These are phyloP conservation scores for Withania somnifera DNA, from an alignment of 305 asterid species.

Conservation along the genomic window DNA sequence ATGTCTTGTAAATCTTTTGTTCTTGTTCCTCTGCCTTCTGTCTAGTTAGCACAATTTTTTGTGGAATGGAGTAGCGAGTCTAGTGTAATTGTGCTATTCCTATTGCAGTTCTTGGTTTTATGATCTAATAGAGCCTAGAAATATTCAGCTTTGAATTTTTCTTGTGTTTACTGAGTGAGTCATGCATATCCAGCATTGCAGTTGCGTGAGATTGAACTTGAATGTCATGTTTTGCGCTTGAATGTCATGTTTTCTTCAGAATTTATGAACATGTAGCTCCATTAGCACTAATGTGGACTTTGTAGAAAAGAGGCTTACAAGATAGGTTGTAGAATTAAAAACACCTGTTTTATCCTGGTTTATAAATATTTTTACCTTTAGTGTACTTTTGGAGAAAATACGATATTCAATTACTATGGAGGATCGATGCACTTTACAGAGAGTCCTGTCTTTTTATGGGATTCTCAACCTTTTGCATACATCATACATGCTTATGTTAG, in stretches of 20 bases:
- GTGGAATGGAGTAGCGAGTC: not conserved
- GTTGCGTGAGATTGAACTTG: not conserved
- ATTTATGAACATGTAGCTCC: not conserved
- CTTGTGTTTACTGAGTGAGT: not conserved
- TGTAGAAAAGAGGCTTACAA: not conserved
- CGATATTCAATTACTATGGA: not conserved
- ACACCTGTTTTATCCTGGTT: not conserved
- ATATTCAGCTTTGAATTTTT: not conserved
- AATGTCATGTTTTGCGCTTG: not conserved
- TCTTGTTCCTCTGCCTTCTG: not conserved
- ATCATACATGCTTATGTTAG: not conserved
- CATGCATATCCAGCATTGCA: not conserved
- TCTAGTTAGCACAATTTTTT: not conserved
- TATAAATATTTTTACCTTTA: not conserved
- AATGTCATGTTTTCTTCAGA: not conserved
- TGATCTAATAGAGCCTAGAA: not conserved
- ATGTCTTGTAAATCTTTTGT: constrained; percentile 13
- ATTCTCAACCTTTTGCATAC: not conserved
- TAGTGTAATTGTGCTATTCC: not conserved
- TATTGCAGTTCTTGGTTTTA: not conserved
- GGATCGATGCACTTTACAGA: not conserved
- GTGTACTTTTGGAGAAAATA: not conserved
- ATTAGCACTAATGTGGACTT: not conserved
- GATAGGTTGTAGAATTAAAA: not conserved
- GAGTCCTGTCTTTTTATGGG: not conserved